These are phyloP conservation scores for Talaromyces islandicus DNA, from an alignment of 2,329 filamentous ascomycete genomes.

Conservation along the genomic window DNA sequence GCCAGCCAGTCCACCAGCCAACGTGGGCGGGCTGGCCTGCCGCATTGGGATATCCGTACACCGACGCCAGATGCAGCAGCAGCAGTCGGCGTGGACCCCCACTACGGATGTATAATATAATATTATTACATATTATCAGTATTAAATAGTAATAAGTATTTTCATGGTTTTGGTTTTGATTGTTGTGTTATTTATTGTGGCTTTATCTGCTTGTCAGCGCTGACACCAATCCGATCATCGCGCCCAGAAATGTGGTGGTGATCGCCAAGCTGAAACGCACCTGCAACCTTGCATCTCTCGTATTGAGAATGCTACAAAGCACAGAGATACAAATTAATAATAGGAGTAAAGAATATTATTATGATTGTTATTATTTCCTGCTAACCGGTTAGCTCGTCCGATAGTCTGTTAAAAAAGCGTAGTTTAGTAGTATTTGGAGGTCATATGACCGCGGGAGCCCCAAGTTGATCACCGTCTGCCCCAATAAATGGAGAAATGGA, in stretches of 20 bases:
- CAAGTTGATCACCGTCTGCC: background rate
- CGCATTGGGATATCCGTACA: background rate
- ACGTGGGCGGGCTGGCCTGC: background rate
- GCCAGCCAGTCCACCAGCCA: background rate
- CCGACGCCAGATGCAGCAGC: background rate
- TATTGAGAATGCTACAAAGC: too few species aligned
- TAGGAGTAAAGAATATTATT: too few species aligned
- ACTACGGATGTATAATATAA: background rate
- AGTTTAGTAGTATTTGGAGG: too few species aligned
- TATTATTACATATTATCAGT: background rate
- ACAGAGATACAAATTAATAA: too few species aligned
- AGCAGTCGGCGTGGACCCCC: background rate
- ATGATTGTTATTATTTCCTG: background rate
- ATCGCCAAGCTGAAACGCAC: background rate
- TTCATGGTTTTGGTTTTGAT: too few species aligned
- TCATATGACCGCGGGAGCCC: background rate
- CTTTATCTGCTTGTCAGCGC: background rate
- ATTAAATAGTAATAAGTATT: background rate
- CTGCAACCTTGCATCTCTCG: background rate
- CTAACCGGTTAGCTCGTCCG: background rate
- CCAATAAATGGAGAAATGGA: background rate
- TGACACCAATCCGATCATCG: background rate
- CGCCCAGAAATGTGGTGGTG: background rate
- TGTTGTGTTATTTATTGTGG: background rate
- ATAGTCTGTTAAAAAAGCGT: background rate